Base-by-base conservation (phyloP, 2,329 filamentous ascomycete species). In the Pseudopithomyces chartarum region DNA sequence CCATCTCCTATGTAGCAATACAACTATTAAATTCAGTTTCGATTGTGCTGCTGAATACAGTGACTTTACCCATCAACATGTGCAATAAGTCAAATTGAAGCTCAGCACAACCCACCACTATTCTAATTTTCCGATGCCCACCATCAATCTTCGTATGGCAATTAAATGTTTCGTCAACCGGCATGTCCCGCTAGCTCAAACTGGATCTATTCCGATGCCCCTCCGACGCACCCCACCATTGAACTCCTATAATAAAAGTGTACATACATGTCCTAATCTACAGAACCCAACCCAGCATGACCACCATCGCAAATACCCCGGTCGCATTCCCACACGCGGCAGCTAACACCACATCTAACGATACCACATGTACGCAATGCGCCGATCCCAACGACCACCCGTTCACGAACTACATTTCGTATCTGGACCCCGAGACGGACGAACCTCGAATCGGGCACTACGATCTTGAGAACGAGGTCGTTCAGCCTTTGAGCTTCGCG, bases 401-500 rank as follows among this genome's bases (percentile, higher is more conserved):
- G 7, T 56, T 69, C 19, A 77, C 73, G 19, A 79, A 79, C 52
- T 80, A 79, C 56, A 61, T 76, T 6, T 70, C 76, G 3, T 79
- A 76, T 55, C 62, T 68, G 56, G 56, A 66, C 42, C 56, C 53
- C 1, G 36, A 38, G 17, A 62, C 42, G 6, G 58, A 58, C 6
- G 57, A 57, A 29, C 38, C 69, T 12, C 71, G 76, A 8, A 74
- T 82, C 43, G 80, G 81, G 10, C 77, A 80, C 64, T 70, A 78
- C 10, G 72, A 81, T 57, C 59, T 76, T 2, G 63, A 69, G 2
- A 67, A 62, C 4, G 63, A 70, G 2, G 71, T 62, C 2, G 76
- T 84, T 26, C 76, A 74, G 4, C 81, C 81, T 2, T 66, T 84
- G 13, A 69, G 71, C 3, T 82, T 81, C 60, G 51, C 60, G 5